These are phyloP conservation scores for Bolboschoenoplectus hybrid DNA, from an alignment of 202 grass and related monocot species.

Conservation along the genomic window DNA sequence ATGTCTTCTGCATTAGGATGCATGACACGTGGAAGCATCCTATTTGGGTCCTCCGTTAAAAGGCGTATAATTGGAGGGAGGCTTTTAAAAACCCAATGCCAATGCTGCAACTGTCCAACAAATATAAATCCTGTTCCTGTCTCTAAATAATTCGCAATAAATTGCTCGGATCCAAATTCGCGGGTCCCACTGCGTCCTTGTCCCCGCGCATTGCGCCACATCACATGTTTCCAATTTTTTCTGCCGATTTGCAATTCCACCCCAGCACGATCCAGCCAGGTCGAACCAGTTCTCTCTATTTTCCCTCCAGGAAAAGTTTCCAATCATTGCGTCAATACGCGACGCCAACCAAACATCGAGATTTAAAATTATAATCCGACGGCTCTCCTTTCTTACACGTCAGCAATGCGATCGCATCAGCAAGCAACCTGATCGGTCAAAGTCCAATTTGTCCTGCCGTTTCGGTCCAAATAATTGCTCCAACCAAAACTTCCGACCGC, in stretches of 20 bases:
- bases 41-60: background rate
- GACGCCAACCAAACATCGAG: background rate
- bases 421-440: background rate
- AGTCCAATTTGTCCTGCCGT: constrained; percentile 23
- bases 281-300: background rate
- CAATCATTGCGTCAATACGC: background rate
- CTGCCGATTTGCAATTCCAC: background rate
- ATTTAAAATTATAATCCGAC: constrained; percentile 42
- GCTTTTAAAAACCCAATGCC: too few species aligned
- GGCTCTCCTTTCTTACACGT: constrained; percentile 17
- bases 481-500: constrained; percentile 24
- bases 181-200: background rate
- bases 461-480: constrained; percentile 2
- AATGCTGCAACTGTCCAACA: too few species aligned
- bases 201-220: background rate
- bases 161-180: background rate
- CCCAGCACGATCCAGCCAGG: constrained; percentile 9
- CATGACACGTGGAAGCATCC: background rate
- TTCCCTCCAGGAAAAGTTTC: background rate
- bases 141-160: background rate
- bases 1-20: background rate
- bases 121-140: too few species aligned
- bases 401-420: background rate
- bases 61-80: background rate
- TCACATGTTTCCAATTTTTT: background rate